Evolutionary conservation across 805 yeast genomes (phyloP).

Genomic region (Hanseniaspora valbyensis): DNA sequence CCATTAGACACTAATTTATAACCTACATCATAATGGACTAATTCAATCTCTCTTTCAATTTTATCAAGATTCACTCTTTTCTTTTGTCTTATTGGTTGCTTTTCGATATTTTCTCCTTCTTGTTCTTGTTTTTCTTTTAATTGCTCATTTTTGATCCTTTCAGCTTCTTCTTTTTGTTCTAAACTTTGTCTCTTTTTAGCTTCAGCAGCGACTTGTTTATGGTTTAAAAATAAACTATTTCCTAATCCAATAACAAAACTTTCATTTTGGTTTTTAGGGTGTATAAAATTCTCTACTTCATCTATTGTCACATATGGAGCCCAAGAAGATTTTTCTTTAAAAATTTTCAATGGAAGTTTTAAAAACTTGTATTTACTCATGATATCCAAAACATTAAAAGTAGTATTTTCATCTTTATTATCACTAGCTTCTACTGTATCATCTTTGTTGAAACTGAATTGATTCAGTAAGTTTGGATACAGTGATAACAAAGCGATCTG

Average conservation of each 20-base stretch:
- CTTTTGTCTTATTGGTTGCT: background rate
- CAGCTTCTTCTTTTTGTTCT: background rate
- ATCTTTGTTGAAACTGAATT: background rate
- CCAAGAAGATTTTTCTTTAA: background rate
- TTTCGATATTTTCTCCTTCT: background rate
- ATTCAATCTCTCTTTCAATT: conserved; percentile 5
- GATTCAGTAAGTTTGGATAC: conserved; percentile 9
- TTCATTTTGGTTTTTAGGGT: background rate
- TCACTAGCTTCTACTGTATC: too few relatives aligned
- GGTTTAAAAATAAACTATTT: conserved; percentile 10
- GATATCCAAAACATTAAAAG: conserved; percentile 5
- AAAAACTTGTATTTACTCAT: conserved; percentile 13
- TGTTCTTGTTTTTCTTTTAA: background rate
- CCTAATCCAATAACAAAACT: conserved; percentile 12
- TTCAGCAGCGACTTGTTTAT: background rate
- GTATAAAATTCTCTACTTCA: conserved; percentile 7
- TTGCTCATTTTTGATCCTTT: background rate
- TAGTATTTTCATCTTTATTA: background rate
- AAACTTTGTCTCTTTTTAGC: background rate
- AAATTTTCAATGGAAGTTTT: conserved; percentile 3
- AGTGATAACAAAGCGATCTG: conserved; percentile 2
- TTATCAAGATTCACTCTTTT: background rate
- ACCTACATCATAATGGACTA: conserved; percentile 10
- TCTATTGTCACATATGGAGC: conserved; percentile 10
- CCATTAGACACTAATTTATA: conserved; percentile 1